phyloP scores from a whole-genome alignment of 352 stramenopile genomes.

The Pythium guiyangense region DNA sequence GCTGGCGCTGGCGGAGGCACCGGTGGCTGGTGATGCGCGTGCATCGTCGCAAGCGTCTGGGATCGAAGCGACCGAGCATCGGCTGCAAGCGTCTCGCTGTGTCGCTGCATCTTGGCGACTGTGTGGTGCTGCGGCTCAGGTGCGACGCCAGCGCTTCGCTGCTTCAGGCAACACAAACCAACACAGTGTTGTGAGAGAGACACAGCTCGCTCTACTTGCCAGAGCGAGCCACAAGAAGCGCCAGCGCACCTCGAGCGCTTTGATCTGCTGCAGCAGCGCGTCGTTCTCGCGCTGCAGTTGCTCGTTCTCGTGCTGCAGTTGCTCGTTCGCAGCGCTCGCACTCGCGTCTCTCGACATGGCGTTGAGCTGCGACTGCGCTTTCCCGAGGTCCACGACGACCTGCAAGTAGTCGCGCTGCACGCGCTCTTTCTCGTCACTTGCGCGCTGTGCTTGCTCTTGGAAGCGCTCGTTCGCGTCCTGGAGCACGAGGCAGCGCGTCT shows the following conservation, averaged over 20 bases:
- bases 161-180: not conserved
- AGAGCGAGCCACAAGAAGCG: not conserved
- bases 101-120: constrained; percentile 15
- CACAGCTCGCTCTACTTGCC: too few relatives aligned
- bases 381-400: constrained; percentile 41
- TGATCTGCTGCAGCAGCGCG: constrained; percentile 23
- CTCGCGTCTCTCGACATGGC: constrained; percentile 26
- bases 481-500: too few relatives aligned
- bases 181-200: not conserved
- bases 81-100: constrained; percentile 20
- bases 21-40: not conserved
- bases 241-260: constrained; percentile 17
- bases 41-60: too few relatives aligned
- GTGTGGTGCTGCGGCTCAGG: constrained; percentile 3
- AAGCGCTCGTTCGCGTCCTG: constrained; percentile 30
- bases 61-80: constrained; percentile 9
- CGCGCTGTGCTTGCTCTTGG: constrained; percentile 29
- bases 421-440: constrained; percentile 30
- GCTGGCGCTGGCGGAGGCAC: constrained; percentile 7
- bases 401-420: constrained; percentile 46
- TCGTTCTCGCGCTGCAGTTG: constrained; percentile 28
- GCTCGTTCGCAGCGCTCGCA: constrained; percentile 31
- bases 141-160: not conserved
- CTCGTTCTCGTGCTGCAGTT: constrained; percentile 28
- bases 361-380: constrained; percentile 40